Conservation (phyloP, 164 flowering plant genomes). For the Umbellularia californica region DNA sequence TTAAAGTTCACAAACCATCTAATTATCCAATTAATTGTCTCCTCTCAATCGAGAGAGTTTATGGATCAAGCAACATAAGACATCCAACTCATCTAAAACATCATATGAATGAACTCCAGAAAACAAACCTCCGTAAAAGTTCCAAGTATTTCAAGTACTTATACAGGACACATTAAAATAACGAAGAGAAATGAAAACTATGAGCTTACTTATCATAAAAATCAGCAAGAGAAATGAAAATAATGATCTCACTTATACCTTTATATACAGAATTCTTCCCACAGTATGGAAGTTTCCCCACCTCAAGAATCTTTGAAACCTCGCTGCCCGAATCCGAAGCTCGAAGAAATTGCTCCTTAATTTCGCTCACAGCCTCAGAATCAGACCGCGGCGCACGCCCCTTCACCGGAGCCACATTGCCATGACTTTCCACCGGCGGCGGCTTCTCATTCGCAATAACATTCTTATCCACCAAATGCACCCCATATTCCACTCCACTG, state of each 20-base stretch:
- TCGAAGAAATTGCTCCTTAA: conserved; percentile 64
- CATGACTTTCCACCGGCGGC: conserved; percentile 31
- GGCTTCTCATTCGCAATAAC: conserved; percentile 40
- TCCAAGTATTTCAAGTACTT: not conserved
- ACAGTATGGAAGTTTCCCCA: conserved; percentile 64
- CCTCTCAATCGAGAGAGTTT: no score
- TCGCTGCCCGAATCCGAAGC: conserved; percentile 72
- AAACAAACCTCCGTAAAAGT: no score
- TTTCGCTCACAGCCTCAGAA: conserved; percentile 55
- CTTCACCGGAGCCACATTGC: conserved; percentile 32
- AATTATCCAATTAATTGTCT: no score
- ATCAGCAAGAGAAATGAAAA: not conserved
- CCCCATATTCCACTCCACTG: conserved; percentile 55
- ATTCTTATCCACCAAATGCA: conserved; percentile 73
- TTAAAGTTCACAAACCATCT: no score
- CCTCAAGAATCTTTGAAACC: conserved; percentile 79
- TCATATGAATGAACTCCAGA: no score
- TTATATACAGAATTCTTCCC: conserved; percentile 52
- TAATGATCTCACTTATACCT: conserved; percentile 26
- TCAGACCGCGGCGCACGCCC: conserved; percentile 27
- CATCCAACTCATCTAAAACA: no score
- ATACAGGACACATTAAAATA: no score
- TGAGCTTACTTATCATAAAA: not conserved
- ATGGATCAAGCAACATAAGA: no score
- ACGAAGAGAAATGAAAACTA: not conserved